phyloP scores from a whole-genome alignment of 1,139 yeast genomes.

The Magnusiomyces suaveolens region DNA sequence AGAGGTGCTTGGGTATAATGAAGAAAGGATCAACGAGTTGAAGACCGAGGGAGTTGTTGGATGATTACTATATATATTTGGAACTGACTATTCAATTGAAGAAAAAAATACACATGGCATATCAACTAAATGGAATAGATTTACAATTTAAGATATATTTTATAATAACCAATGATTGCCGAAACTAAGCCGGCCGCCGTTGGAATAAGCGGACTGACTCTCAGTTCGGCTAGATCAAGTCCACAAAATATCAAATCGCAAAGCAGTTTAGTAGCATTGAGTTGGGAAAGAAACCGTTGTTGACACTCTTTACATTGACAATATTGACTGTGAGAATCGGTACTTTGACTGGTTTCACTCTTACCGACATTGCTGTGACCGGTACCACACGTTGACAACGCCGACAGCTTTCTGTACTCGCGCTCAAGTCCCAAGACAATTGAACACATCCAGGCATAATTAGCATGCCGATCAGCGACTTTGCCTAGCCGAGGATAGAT shows the following conservation, averaged over 20 bases:
- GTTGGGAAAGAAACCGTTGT: not conserved
- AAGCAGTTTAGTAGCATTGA: conserved; percentile 15
- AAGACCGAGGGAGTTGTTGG: conserved; percentile 23
- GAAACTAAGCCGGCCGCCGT: conserved; percentile 24
- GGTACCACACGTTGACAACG: too few relatives aligned
- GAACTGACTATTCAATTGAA: not conserved
- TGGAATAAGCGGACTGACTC: conserved; percentile 16
- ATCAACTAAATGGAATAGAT: too few relatives aligned
- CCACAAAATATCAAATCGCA: conserved; percentile 25
- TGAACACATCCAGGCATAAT: conserved; percentile 25
- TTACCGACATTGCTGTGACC: too few relatives aligned
- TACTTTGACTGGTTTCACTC: too few relatives aligned
- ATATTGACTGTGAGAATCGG: too few relatives aligned
- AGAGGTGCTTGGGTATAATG: conserved; percentile 22
- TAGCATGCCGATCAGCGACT: conserved; percentile 24
- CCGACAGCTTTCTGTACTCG: not conserved
- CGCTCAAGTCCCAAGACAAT: conserved; percentile 14
- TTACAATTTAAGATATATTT: conserved; percentile 19
- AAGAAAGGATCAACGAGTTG: conserved; percentile 19
- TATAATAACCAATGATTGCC: conserved; percentile 24
- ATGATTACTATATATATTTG: too few relatives aligned
- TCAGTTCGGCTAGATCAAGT: conserved; percentile 21
- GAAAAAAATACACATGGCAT: not conserved
- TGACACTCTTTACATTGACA: too few relatives aligned
- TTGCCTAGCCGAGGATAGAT: conserved; percentile 8